A percentile compares a stretch with the other conserved stretches of the same genome.
phyloP scores from a whole-genome alignment of 768 basidiomycete species.

The Naganishia antarctica region DNA sequence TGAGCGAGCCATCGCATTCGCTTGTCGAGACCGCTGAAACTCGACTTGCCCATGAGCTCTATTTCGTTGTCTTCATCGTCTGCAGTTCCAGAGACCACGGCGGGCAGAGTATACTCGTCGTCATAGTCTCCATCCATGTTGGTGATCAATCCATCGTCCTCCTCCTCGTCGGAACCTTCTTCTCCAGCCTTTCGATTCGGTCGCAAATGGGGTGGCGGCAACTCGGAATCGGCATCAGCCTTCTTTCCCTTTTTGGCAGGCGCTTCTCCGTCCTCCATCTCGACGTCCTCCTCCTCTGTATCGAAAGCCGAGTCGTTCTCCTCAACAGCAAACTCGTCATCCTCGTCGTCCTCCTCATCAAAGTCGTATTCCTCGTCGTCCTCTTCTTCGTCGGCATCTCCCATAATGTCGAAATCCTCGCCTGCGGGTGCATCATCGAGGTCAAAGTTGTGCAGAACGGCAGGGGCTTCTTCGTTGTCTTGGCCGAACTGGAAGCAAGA shows the following conservation, averaged over 20 bases:
- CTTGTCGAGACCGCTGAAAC: slow-evolving; percentile 46
- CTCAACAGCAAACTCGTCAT: slow-evolving; percentile 29
- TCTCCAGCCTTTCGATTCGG: slow-evolving; percentile 33
- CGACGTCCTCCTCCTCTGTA: slow-evolving; percentile 35
- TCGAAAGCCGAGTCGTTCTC: slow-evolving; percentile 24
- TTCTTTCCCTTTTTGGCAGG: slow-evolving; percentile 37
- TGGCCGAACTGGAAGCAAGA: slow-evolving; percentile 11
- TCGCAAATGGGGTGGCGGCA: slow-evolving; percentile 37
- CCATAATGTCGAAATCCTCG: slow-evolving; percentile 35
- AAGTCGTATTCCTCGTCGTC: slow-evolving; percentile 17
- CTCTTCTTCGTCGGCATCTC: slow-evolving; percentile 31
- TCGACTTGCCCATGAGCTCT: slow-evolving; percentile 46
- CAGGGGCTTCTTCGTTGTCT: slow-evolving; percentile 23
- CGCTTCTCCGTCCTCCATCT: slow-evolving; percentile 32
- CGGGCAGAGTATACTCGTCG: slow-evolving; percentile 44
- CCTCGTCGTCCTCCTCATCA: slow-evolving; percentile 33
- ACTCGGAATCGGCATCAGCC: slow-evolving; percentile 35
- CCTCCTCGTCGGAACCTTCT: slow-evolving; percentile 24
- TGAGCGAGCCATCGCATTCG: slow-evolving; percentile 49
- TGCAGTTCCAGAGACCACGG: slow-evolving; percentile 28
- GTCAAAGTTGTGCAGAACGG: slow-evolving; percentile 40
- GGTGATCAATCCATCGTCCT: slow-evolving; percentile 41
- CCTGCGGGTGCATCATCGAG: slow-evolving; percentile 41
- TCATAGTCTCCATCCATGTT: slow-evolving; percentile 45
- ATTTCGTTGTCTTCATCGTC: slow-evolving; percentile 40